Percentiles rank a stretch among this genome's conserved stretches.
Conservation (phyloP, 1,139 yeast species). For the Kodamaea sp. region DNA sequence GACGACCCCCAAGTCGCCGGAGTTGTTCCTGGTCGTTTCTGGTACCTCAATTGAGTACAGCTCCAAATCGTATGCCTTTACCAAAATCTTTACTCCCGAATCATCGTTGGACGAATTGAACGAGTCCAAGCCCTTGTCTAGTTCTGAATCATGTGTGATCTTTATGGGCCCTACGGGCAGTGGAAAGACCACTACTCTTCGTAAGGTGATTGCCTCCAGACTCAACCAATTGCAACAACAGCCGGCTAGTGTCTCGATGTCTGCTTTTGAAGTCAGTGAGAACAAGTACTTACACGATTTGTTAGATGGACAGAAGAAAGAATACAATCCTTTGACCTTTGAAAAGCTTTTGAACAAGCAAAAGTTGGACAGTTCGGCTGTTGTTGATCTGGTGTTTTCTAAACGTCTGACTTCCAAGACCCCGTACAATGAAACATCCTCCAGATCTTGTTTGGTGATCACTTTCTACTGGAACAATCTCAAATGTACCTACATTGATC, state of each 20-base stretch:
- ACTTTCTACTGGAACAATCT: constrained; percentile 23
- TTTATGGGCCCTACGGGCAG: constrained; percentile 38
- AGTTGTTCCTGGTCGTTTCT: constrained; percentile 14
- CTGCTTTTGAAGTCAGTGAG: constrained; percentile 34
- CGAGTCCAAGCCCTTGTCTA: neutral
- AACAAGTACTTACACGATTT: constrained; percentile 30
- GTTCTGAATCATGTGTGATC: constrained; percentile 16
- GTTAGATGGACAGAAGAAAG: constrained; percentile 17
- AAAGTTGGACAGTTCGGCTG: constrained; percentile 6
- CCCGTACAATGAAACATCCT: constrained; percentile 22
- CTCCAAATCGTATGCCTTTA: constrained; percentile 24
- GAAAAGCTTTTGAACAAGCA: constrained; percentile 19
- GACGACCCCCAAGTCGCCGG: constrained; percentile 3
- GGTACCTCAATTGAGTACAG: constrained; percentile 21
- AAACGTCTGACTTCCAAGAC: constrained; percentile 24
- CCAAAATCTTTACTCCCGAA: constrained; percentile 15
- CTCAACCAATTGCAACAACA: constrained; percentile 2
- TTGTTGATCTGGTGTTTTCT: constrained; percentile 20
- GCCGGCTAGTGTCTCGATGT: constrained; percentile 10
- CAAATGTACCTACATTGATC: constrained; percentile 29
- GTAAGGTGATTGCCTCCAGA: constrained; percentile 16
- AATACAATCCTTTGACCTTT: constrained; percentile 10
- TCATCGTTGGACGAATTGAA: constrained; percentile 8
- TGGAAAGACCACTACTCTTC: constrained; percentile 35
- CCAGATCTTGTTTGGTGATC: constrained; percentile 31